Base-by-base conservation (phyloP, 169 alveolate genomes). In the Cyclospora cayetanensis region DNA sequence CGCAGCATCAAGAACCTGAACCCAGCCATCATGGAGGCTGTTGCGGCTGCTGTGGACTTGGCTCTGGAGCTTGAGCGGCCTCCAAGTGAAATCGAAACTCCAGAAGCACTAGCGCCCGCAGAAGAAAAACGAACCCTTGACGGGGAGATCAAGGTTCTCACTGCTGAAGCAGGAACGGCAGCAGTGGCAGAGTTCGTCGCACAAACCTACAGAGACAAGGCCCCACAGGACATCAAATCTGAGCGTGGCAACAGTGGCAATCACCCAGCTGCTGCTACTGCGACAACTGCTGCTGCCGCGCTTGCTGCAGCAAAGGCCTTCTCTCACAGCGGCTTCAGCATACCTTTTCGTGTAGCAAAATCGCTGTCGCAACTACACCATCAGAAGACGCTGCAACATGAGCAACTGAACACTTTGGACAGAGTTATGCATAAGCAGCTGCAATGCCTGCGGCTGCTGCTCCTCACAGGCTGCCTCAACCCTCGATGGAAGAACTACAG, bases 151-250 rank as follows among this genome's bases (percentile, higher is more conserved):
- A 15, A 46, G 60, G 60, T 7, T 11, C 60, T 46, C 15, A 46
- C 15, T 46, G 60, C n/a, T 15, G 60, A 46, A 15, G 60, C 60
- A 0, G 83, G 83, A 2, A 22, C 83, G 39, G 83, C 83, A 72
- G 83, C 83, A 72, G 83, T 55, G 39, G 53, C 83, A 72, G 83
- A 72, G 9, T 55, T 72, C 12, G 55, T 72, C 31, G 83, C 83
- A 4, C 83, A 72, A 55, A 18, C 55, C 60, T 72, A 72, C 83
- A 72, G 50, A 72, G 60, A 72, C 55, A 7, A 5, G 0, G 20
- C 20, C 27, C 43, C 41, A 27, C 4, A 20, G 31, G 34, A 37
- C 12, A 15, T 55, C n/a, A n/a, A 34, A 20, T 52, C 18, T 18
- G 50, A 41, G 31, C 34, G 55, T 35, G 4, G 39, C 0, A 18